Evolutionary conservation across 2,329 filamentous ascomycete species (phyloP).

Genomic region (Coniochaeta sp.): DNA sequence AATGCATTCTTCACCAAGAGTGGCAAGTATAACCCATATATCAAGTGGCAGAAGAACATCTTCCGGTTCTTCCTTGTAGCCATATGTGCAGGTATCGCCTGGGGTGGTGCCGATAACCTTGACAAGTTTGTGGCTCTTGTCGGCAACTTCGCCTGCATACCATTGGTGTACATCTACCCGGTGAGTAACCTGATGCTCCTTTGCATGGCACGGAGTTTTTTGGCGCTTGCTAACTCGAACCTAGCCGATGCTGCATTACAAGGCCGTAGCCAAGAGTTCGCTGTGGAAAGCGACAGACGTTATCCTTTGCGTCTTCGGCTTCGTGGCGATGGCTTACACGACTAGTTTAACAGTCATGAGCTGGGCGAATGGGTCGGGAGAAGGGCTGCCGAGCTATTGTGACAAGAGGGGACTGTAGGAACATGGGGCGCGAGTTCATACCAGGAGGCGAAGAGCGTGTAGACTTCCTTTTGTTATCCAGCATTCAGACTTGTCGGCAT

Average conservation of each 20-base stretch:
- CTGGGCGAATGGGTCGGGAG: conserved; percentile 58
- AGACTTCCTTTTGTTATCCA: conserved; percentile 1
- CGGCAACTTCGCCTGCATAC: conserved; percentile 95
- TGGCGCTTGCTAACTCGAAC: not conserved
- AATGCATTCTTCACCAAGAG: conserved; percentile 90
- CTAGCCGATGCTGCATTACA: conserved; percentile 84
- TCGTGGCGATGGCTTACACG: conserved; percentile 86
- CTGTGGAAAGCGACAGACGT: conserved; percentile 68
- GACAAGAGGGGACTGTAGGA: conserved; percentile 24
- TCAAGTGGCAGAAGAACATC: conserved; percentile 99
- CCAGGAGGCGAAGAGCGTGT: not conserved
- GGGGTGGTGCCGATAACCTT: conserved; percentile 84
- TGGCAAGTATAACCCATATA: conserved; percentile 95
- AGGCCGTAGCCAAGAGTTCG: conserved; percentile 62
- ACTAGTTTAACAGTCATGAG: conserved; percentile 79
- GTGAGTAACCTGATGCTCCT: conserved; percentile 49
- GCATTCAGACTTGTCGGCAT: not conserved
- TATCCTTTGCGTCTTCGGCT: conserved; percentile 69
- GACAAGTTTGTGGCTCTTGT: conserved; percentile 97
- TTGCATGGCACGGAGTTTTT: conserved; percentile 1
- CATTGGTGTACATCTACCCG: conserved; percentile 94
- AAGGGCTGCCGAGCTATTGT: conserved; percentile 44
- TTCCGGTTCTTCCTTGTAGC: conserved; percentile 92
- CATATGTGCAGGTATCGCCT: conserved; percentile 79
- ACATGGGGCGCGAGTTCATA: not conserved